A percentile compares a stretch with the other conserved stretches of the same genome.
phyloP scores from a whole-genome alignment of 1,139 yeast species.

The Blastobotrys persicus region DNA sequence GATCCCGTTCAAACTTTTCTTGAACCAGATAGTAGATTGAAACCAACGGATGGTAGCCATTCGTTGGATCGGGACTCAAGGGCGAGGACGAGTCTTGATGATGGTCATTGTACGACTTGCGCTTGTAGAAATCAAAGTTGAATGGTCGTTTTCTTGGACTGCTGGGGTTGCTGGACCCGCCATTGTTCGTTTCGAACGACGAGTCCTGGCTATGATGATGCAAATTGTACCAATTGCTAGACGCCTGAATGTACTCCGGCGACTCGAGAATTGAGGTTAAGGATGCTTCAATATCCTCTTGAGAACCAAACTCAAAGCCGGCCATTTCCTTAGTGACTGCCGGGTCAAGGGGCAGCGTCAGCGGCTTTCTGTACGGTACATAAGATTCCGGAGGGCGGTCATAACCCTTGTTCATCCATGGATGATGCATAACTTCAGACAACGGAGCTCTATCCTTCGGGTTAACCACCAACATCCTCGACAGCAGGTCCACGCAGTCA shows the following conservation, averaged over 20 bases:
- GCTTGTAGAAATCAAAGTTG: conserved; percentile 10
- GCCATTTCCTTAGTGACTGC: conserved; percentile 73
- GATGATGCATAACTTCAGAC: conserved; percentile 78
- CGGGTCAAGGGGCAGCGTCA: conserved; percentile 69
- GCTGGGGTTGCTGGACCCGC: background rate
- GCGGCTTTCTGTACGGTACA: conserved; percentile 74
- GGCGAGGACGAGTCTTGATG: conserved; percentile 9
- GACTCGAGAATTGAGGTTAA: conserved; percentile 61
- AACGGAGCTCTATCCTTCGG: conserved; percentile 78
- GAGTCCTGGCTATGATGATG: conserved; percentile 19
- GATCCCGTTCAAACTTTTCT: conserved; percentile 73
- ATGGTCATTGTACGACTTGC: conserved; percentile 14
- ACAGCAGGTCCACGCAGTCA: conserved; percentile 78
- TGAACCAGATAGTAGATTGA: conserved; percentile 83
- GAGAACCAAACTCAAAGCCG: conserved; percentile 72
- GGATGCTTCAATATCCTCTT: conserved; percentile 56
- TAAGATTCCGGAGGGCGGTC: conserved; percentile 70
- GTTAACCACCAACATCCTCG: conserved; percentile 89
- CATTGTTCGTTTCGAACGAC: background rate
- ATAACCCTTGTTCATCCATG: conserved; percentile 93
- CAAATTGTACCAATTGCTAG: conserved; percentile 58
- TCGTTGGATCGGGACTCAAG: conserved; percentile 67
- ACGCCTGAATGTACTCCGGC: conserved; percentile 64
- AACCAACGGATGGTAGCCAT: conserved; percentile 83
- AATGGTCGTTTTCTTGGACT: conserved; percentile 12